These are phyloP conservation scores for Thoreauomyces humboldtii DNA, from an alignment of 192 early-diverging fungal genomes.

Conservation along the genomic window DNA sequence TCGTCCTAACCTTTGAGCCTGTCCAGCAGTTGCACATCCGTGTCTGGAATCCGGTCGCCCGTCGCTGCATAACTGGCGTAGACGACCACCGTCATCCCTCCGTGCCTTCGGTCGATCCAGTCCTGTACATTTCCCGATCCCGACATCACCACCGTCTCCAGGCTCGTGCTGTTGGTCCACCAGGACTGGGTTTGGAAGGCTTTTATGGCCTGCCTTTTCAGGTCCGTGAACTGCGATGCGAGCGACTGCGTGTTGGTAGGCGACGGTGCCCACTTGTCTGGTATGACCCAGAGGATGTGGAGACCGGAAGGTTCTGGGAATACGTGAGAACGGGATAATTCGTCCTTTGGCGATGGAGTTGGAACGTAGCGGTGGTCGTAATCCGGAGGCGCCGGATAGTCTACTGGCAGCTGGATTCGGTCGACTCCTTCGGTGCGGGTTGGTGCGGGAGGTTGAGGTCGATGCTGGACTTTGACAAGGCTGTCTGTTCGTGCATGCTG, in stretches of 20 bases:
- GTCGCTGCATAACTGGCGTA: background rate
- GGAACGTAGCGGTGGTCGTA: background rate
- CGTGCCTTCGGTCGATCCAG: background rate
- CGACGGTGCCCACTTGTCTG: background rate
- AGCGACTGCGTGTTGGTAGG: background rate
- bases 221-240: background rate
- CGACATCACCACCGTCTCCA: background rate
- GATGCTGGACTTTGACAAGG: background rate
- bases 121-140: background rate
- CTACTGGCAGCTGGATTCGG: background rate
- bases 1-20: background rate
- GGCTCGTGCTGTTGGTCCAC: background rate
- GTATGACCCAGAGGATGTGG: background rate
- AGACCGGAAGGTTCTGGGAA: no score
- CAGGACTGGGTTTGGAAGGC: background rate
- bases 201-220: background rate
- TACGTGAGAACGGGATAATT: no score
- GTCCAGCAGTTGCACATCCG: background rate
- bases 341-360: background rate
- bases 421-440: background rate
- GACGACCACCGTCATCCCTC: background rate
- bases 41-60: constrained; percentile 2
- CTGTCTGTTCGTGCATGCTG: background rate
- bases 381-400: background rate
- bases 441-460: background rate